A percentile compares a stretch with the other conserved stretches of the same genome.
phyloP scores from a whole-genome alignment of 257 asterid species.

The Gentiana dahurica region DNA sequence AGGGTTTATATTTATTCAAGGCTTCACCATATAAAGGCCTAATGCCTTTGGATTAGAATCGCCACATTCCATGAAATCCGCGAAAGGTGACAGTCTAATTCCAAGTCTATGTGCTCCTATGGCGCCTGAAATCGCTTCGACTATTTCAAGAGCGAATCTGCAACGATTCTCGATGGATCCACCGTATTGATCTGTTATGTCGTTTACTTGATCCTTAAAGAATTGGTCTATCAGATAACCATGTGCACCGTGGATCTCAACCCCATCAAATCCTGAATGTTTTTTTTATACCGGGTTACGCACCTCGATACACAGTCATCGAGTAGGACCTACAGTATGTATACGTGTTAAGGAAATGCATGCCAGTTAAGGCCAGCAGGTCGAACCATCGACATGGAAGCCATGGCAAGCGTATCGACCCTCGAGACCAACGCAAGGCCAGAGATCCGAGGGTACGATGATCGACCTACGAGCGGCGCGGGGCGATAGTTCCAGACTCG shows the following conservation, averaged over 20 bases:
- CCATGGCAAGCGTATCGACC: too few species aligned
- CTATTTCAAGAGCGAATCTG: conserved; percentile 18
- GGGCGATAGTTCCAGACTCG: too few species aligned
- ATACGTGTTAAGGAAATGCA: too few species aligned
- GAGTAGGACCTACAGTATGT: too few species aligned
- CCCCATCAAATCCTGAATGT: conserved; percentile 10
- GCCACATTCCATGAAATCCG: conserved; percentile 16
- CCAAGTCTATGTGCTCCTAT: conserved; percentile 28
- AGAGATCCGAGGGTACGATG: too few species aligned
- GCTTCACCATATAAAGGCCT: conserved; percentile 11
- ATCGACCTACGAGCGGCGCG: too few species aligned
- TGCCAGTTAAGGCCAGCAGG: too few species aligned
- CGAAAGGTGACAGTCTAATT: conserved; percentile 27
- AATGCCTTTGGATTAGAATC: conserved; percentile 17
- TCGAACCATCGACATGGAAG: too few species aligned
- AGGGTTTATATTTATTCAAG: conserved; percentile 20
- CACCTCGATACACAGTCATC: too few species aligned
- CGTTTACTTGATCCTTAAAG: conserved; percentile 26
- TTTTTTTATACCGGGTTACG: too few species aligned
- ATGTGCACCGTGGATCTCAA: conserved; percentile 15
- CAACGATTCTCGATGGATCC: conserved; percentile 25
- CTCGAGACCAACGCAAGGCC: too few species aligned
- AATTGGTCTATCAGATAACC: conserved; percentile 27
- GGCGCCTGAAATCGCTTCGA: conserved; percentile 14
- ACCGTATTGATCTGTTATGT: conserved; percentile 23